Percentiles rank a stretch among this genome's conserved stretches.
Conservation (phyloP, 2,329 filamentous ascomycete species). For the Verticillium klebahnii region DNA sequence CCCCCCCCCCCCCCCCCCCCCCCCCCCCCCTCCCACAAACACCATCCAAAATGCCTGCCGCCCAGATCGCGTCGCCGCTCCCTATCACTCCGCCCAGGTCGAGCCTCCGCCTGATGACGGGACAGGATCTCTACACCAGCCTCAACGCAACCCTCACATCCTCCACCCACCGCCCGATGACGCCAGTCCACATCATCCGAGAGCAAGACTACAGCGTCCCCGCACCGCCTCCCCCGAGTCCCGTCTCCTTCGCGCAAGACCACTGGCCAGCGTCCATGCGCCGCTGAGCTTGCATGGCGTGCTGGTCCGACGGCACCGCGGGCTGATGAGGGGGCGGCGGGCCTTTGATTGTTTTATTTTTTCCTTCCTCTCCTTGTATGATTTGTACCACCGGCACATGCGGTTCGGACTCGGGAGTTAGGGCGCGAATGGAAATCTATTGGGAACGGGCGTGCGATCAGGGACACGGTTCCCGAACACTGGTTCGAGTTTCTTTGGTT, state of each 20-base stretch:
- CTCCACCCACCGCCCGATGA: constrained; percentile 36
- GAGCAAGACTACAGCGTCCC: constrained; percentile 60
- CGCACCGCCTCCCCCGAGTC: constrained; percentile 60
- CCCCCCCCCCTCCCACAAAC: too few species aligned
- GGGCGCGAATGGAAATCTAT: neutral
- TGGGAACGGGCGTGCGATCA: neutral
- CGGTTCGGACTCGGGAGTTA: neutral
- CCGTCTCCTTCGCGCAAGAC: constrained; percentile 56
- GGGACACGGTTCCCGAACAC: neutral
- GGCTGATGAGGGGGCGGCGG: neutral
- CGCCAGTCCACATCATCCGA: constrained; percentile 45
- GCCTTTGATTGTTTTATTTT: neutral
- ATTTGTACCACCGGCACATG: neutral
- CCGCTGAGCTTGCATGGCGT: constrained; percentile 16
- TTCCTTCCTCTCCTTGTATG: neutral
- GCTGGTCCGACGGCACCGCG: neutral
- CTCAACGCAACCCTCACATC: constrained; percentile 46
- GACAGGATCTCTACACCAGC: constrained; percentile 48
- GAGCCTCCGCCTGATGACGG: constrained; percentile 37
- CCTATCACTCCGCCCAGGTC: constrained; percentile 43
- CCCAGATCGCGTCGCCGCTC: constrained; percentile 39
- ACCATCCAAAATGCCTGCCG: constrained; percentile 33
- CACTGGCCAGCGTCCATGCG: constrained; percentile 42
- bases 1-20: too few species aligned
- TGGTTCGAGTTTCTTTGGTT: neutral